These are phyloP conservation scores for Candida anglica DNA, from an alignment of 805 yeast species.

Conservation along the genomic window DNA sequence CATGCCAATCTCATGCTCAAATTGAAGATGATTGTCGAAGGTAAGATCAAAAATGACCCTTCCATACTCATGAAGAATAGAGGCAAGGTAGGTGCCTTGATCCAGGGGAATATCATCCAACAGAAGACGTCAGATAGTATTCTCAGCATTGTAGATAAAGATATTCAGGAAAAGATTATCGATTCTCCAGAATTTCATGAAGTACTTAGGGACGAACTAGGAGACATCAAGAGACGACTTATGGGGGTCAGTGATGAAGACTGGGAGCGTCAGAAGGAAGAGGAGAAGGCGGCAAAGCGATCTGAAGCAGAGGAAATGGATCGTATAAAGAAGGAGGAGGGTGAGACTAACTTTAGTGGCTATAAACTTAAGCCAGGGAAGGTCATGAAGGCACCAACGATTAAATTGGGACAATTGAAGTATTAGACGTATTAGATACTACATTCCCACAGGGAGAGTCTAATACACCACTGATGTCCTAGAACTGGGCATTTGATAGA, in stretches of 20 bases:
- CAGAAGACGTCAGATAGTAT: constrained; percentile 11
- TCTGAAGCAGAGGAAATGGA: neutral
- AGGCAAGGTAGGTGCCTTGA: constrained; percentile 48
- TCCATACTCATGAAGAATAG: constrained; percentile 43
- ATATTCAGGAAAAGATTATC: constrained; percentile 39
- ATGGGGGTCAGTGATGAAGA: constrained; percentile 39
- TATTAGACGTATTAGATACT: too few species aligned
- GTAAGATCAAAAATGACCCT: constrained; percentile 46
- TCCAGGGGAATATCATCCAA: constrained; percentile 47
- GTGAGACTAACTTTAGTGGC: constrained; percentile 22
- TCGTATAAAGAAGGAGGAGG: too few species aligned
- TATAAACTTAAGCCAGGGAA: constrained; percentile 12
- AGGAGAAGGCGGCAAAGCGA: constrained; percentile 6
- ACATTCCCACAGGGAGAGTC: neutral
- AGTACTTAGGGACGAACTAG: constrained; percentile 25
- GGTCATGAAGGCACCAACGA: constrained; percentile 33
- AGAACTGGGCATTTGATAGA: too few species aligned
- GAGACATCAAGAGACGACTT: constrained; percentile 26
- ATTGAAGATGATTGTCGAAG: constrained; percentile 40
- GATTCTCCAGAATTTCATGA: constrained; percentile 39
- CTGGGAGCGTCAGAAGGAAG: constrained; percentile 20
- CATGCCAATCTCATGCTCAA: constrained; percentile 37
- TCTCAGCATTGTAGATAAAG: constrained; percentile 39
- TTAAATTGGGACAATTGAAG: constrained; percentile 14
- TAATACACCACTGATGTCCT: too few species aligned